Evolutionary conservation across 768 basidiomycete species (phyloP).

Genomic region (Podaxis sp.): DNA sequence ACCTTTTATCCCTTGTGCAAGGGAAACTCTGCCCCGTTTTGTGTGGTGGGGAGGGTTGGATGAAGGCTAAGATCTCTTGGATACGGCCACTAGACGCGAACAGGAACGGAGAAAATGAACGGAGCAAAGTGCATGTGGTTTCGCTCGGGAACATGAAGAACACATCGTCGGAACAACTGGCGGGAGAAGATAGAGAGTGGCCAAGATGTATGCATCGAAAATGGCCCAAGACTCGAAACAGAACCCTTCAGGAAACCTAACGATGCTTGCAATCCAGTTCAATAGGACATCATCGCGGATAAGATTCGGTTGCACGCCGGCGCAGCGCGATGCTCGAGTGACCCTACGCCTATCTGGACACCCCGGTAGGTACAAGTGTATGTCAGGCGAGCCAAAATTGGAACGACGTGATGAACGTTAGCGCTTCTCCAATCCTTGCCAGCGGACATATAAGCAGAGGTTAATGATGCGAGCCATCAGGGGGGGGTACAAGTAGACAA

Average conservation of each 20-base stretch:
- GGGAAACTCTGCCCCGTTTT: constrained; percentile 26
- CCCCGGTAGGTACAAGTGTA: background rate
- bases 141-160: background rate
- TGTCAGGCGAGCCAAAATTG: background rate
- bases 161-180: constrained; percentile 6
- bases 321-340: background rate
- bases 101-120: background rate
- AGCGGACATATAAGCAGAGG: background rate
- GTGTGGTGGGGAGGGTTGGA: constrained; percentile 2
- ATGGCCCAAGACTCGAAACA: too few relatives aligned
- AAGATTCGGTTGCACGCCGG: constrained; percentile 24
- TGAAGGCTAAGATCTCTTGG: background rate
- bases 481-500: background rate
- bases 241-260: too few relatives aligned
- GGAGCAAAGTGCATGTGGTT: constrained; percentile 2
- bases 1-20: constrained; percentile 23
- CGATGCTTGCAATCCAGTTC: background rate
- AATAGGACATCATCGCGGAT: constrained; percentile 16
- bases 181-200: background rate
- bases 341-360: background rate
- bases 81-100: background rate
- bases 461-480: background rate
- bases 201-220: background rate
- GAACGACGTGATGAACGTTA: background rate
- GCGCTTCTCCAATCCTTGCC: background rate